Base-by-base conservation (phyloP, 148 eudicot genomes). In the Rhododendron kiyosumense region DNA sequence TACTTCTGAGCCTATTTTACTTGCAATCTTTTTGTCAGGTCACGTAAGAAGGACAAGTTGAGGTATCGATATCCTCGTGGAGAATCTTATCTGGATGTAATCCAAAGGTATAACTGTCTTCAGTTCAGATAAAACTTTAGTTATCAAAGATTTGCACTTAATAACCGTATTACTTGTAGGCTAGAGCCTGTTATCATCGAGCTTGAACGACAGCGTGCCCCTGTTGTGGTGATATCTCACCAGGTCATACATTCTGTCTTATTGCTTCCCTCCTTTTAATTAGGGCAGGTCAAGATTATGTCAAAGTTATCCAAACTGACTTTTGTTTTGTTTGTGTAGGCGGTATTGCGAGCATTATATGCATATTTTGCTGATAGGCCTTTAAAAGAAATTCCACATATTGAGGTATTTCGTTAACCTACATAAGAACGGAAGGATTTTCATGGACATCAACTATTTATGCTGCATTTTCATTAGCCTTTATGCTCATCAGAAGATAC, bases 361-460 rank as follows among this genome's bases (percentile, higher is more conserved):
- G 98, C 98, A 81, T 97, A 97, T 91, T 95, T 97, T 92, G 98
- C 99, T 84, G 99, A 97, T 87, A 93, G 96, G 90, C 99, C 99
- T 17, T 88, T 95, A 89, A 92, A 93, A 75, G 99, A 97, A 93
- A 88, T 97, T 88, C 99, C 99, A 30, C 92, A 94, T 90, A 94
- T 97, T 85, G 99, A 97, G 99, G 99, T 97, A 93, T 86, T n/a
- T 71, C 69, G 14, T 65, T 7, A 36, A 28, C 43, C 38, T 71
- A n/a, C 10, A 0, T 10, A 38, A 75, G n/a, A 74, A 10, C 54
- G 12, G 22, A 57, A 54, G 48, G 61, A 18, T 24, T 34, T 32
- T 81, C 48, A 20, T 34, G 65, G 61, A 59, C 65, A 22, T 81
- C 13, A 49, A 52, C 36, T 80, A 7, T 20, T 81, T 61, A 46